These are phyloP conservation scores for Neopestalotiopsis sp. DNA, from an alignment of 2,329 filamentous ascomycete genomes.

Conservation along the genomic window DNA sequence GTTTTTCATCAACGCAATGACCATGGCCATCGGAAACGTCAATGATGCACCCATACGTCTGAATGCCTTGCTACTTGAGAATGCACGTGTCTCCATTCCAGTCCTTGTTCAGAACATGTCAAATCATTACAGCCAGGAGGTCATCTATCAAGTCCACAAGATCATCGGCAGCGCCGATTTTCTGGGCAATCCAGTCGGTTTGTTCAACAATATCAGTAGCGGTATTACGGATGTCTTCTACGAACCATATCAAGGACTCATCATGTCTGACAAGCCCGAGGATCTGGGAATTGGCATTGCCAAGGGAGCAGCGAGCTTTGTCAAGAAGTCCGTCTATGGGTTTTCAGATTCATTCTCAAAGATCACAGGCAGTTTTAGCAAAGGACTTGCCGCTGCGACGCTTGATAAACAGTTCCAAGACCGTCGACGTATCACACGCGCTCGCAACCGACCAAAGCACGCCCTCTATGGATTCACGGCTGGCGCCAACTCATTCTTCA, in stretches of 20 bases:
- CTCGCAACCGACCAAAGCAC: conserved; percentile 94
- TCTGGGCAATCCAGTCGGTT: conserved; percentile 92
- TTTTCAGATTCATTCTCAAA: conserved; percentile 98
- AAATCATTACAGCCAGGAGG: conserved; percentile 96
- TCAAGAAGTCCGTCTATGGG: conserved; percentile 98
- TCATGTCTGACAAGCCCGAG: conserved; percentile 94
- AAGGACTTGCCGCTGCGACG: conserved; percentile 92
- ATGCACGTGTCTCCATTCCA: conserved; percentile 86
- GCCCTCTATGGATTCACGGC: conserved; percentile 95
- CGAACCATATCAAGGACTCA: conserved; percentile 96
- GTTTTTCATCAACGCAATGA: conserved; percentile 98
- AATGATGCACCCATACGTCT: conserved; percentile 95
- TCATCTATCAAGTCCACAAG: conserved; percentile 94
- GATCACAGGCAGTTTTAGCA: conserved; percentile 95
- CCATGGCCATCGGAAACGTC: conserved; percentile 99
- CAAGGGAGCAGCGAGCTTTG: conserved; percentile 94
- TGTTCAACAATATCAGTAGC: conserved; percentile 98
- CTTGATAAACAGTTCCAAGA: conserved; percentile 99
- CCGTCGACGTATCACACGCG: conserved; percentile 88
- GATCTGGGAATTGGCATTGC: conserved; percentile 95
- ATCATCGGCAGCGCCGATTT: conserved; percentile 97
- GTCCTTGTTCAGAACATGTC: conserved; percentile 86
- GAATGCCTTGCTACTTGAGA: conserved; percentile 93
- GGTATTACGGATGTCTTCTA: conserved; percentile 99
- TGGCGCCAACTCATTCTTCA: conserved; percentile 93